Evolutionary conservation across 163 green algal genomes (phyloP), one percentile per base, ranked within the genome.

Genomic region (Chloromonas sp.): DNA sequence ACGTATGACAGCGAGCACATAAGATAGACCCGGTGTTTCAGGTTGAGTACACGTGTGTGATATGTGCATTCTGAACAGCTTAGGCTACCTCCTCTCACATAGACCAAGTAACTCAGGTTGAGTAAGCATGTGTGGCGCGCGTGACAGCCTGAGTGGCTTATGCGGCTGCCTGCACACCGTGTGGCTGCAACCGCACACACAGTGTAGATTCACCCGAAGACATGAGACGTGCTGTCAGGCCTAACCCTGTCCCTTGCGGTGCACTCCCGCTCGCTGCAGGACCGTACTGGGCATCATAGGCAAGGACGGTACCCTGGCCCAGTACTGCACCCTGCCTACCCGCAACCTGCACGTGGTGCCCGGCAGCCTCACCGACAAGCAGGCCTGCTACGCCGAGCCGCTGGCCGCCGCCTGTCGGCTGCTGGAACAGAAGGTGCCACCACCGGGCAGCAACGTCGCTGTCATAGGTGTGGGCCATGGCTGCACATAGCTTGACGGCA

Each of bases 201-300:
- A 36, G 36, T 36, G 36, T 36, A 36, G 36, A 36, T 36, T 36
- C 36, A 36, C 36, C 36, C 36, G 36, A 36, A 36, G 36, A 36
- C 36, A 36, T 36, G 36, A 36, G 36, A 36, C 36, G 36, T 36
- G 36, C 36, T 36, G 36, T 36, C 36, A 36, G 36, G 36, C 36
- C 36, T 36, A 36, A 36, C 36, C 36, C 36, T 36, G 36, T 74
- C 5, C 66, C 66, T 11, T 74, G 66, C 66, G 66, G 66, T 74
- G 66, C 5, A 11, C 66, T 11, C 66, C 5, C 11, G 5, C 66
- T 5, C 66, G 66, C 66, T 76, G 74, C 84, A 91, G 91, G 82
- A 89, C 85, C 1, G 93, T 96, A 0, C 86, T 96, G 59, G 94
- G 94, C 82, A 97, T 97, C 85, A 94, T 97, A 36, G 86, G 83